Evolutionary conservation across 2,329 filamentous ascomycete species (phyloP).

Genomic region (Aspergillus niger): DNA sequence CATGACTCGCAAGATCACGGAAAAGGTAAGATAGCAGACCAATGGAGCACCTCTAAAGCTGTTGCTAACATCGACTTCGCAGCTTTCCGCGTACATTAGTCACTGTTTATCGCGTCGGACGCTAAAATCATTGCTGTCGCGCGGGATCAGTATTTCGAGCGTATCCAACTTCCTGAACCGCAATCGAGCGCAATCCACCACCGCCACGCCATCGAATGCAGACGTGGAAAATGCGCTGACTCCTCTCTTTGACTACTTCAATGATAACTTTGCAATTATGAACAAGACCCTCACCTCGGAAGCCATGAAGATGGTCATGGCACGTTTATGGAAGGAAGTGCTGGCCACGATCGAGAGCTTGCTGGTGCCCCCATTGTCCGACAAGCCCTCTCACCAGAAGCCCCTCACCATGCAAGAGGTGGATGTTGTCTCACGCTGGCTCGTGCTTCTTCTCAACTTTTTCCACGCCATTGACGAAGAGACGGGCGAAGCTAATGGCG

Average conservation of each 20-base stretch:
- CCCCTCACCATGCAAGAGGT: constrained; percentile 83
- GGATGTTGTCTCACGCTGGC: constrained; percentile 93
- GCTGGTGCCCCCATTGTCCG: constrained; percentile 88
- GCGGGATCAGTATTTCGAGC: constrained; percentile 70
- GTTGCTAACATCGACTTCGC: constrained; percentile 7
- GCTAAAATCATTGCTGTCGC: constrained; percentile 71
- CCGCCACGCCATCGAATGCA: constrained; percentile 63
- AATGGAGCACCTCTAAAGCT: neutral
- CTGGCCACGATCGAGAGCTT: constrained; percentile 86
- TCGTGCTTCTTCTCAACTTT: constrained; percentile 86
- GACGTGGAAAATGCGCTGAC: constrained; percentile 81
- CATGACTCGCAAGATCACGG: constrained; percentile 97
- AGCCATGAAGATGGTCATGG: constrained; percentile 99
- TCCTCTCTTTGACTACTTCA: constrained; percentile 89
- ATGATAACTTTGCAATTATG: constrained; percentile 99
- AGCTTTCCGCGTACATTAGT: constrained; percentile 92
- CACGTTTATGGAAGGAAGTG: constrained; percentile 95
- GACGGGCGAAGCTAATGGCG: constrained; percentile 78
- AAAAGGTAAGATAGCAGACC: constrained; percentile 68
- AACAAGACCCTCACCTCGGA: constrained; percentile 91
- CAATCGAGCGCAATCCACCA: constrained; percentile 51
- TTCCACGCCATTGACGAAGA: constrained; percentile 92
- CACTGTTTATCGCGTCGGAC: constrained; percentile 82
- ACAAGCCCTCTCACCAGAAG: constrained; percentile 86
- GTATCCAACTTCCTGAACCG: constrained; percentile 69